Base-by-base conservation (phyloP, 2,329 filamentous ascomycete genomes). In the Diaporthe capsici region DNA sequence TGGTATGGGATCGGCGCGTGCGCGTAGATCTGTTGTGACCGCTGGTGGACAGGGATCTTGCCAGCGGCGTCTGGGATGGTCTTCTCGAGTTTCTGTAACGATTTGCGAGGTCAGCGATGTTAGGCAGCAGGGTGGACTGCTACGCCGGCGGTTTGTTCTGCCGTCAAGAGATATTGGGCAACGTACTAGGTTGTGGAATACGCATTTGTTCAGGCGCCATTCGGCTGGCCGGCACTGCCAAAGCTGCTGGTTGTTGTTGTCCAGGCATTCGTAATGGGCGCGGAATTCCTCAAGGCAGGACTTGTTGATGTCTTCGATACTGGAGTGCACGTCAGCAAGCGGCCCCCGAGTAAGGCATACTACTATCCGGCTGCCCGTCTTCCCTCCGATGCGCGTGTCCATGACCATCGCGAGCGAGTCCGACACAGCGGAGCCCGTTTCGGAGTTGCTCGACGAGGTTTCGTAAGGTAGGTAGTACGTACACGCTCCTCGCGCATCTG, bases 181-280 rank as follows among this genome's bases (percentile, higher is more conserved):
- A 89, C 94, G 77, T 89, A 99, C 97, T 88, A 99, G 86, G 84
- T 98, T 98, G 80, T 98, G 93, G 83, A 94, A 98, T 67, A 98
- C 96, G 86, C 97, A 99, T 87, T 93, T 94, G 90, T 98, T 99
- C 81, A 99, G 88, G 83, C 93, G 93, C 91, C 95, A 93, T 89
- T 99, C 97, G 78, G 91, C 89, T 82, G 92, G 92, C 81, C 97
- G 92, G 88, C 97, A 99, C 83, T 98, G 95, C 94, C 95, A 99
- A 76, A 98, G 88, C 86, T 98, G 95, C 83, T 99, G 97, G 89
- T 99, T 99, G 88, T 97, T 96, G 88, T 98, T 93, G 83, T 99
- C 97, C 75, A 99, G 90, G 83, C 97, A 99, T 82, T 95, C 90
- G 95, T 96, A 99, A 88, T 99, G 97, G 82, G 91, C 91, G 81